Evolutionary conservation across 257 asterid genomes (phyloP), one percentile per base, ranked within the genome.

Genomic region (Solanum ossicruentum): DNA sequence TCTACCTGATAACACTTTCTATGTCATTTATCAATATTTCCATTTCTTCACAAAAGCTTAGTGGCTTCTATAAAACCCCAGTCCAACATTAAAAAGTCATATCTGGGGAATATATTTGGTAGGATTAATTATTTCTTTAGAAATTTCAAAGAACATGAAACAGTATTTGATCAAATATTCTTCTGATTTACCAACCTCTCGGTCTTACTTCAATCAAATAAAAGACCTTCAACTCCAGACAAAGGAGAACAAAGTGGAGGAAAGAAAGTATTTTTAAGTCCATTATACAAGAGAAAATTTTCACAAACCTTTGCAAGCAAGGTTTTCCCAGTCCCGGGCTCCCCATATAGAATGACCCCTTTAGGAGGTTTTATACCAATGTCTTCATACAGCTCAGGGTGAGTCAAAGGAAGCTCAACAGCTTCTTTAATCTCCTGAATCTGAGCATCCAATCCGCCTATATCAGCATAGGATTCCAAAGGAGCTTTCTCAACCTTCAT

Each of bases 401-500:
- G 93, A 52, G 93, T 90, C 89, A 90, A 79, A 12, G 93, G 93
- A 69, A 90, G 93, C 84, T 90, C 93, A 41, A 90, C 91, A 55
- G 93, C 93, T 89, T 89, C 93, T 81, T 90, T 90, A 84, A 90
- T 90, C 86, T 90, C 93, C 90, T 90, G 93, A 41, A 90, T 90
- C 87, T 90, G 93, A 17, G 93, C 89, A 81, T 90, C 93, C 63
- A 90, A 71, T 23, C 93, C 93, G 83, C 93, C 93, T 12, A 90
- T 90, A 82, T 95, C 98, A 78, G 96, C 95, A 85, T 95, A 95
- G 2, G 99, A 95, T 89, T 95, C 99, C 92, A 95, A 75, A 3
- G 99, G 99, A 84, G 99, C 98, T 91, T 95, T 95, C 91, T 95
- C 99, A 72, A 95, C 99, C 89, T 95, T 95, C 99, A 94, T 95